Evolutionary conservation across 805 yeast species (phyloP).

Genomic region (Candida gorgasii): DNA sequence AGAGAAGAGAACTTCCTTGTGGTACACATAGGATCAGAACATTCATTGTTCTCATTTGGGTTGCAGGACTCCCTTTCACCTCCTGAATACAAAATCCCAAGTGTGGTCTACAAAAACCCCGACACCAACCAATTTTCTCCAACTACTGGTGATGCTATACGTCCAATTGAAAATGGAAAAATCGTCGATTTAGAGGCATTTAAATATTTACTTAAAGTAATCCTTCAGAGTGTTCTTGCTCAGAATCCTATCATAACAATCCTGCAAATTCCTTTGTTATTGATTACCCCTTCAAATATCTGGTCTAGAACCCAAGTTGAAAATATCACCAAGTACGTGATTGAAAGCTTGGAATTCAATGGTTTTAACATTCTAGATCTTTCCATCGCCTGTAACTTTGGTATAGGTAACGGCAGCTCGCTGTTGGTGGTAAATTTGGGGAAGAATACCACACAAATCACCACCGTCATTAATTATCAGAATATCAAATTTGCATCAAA

Average conservation of each 20-base stretch:
- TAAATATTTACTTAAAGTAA: constrained; percentile 55
- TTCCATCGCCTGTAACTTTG: constrained; percentile 69
- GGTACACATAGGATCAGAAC: constrained; percentile 75
- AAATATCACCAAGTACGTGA: constrained; percentile 66
- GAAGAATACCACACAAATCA: constrained; percentile 66
- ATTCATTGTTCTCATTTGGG: constrained; percentile 79
- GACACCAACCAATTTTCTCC: constrained; percentile 39
- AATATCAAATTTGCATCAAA: constrained; percentile 55
- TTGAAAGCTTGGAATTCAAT: constrained; percentile 71
- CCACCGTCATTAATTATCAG: constrained; percentile 77
- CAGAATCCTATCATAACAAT: constrained; percentile 48
- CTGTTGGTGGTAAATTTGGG: constrained; percentile 84
- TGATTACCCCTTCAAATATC: constrained; percentile 58
- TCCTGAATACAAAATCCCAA: constrained; percentile 76
- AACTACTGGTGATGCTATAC: constrained; percentile 45
- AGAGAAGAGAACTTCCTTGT: constrained; percentile 51
- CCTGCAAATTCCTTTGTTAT: constrained; percentile 68
- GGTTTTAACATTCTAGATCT: constrained; percentile 71
- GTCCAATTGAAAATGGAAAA: constrained; percentile 65
- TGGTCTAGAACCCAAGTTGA: constrained; percentile 77
- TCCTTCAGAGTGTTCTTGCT: constrained; percentile 38
- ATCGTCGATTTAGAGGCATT: constrained; percentile 72
- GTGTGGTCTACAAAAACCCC: constrained; percentile 60
- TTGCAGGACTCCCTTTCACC: constrained; percentile 72
- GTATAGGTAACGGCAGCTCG: constrained; percentile 65